These are phyloP conservation scores for Rhizopus sp. DNA, from an alignment of 371 early-diverging fungal species.

Conservation along the genomic window DNA sequence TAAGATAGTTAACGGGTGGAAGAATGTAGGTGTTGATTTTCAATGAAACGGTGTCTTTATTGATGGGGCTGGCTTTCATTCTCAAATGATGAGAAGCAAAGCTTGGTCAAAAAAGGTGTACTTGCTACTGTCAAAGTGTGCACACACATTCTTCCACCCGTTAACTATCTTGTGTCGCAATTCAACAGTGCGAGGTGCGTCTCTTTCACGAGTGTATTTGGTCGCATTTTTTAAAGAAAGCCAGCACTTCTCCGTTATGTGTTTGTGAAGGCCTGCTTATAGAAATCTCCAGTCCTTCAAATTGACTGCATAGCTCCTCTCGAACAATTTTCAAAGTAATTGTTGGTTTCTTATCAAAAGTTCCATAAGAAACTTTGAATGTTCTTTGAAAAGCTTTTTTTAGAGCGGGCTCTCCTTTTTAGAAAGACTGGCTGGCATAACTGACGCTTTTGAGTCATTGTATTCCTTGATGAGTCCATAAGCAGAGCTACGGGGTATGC, in stretches of 20 bases:
- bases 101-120: too few species aligned
- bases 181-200: slow-evolving; percentile 5
- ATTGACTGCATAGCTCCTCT: slow-evolving; percentile 4
- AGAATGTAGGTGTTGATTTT: too few species aligned
- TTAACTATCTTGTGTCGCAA: slow-evolving; percentile 2
- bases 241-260: slow-evolving; percentile 14
- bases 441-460: slow-evolving; percentile 13
- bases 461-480: slow-evolving; percentile 10
- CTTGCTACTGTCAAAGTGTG: too few species aligned
- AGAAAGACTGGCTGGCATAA: slow-evolving; percentile 6
- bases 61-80: too few species aligned
- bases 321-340: slow-evolving; percentile 14
- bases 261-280: slow-evolving; percentile 11
- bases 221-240: slow-evolving; percentile 15
- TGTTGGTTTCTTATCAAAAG: too few species aligned
- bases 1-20: too few species aligned
- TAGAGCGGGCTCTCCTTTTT: not conserved
- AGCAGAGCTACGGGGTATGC: slow-evolving; percentile 15
- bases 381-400: slow-evolving; percentile 13
- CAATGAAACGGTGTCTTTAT: too few species aligned
- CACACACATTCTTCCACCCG: slow-evolving; percentile 3
- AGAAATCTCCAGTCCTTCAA: slow-evolving; percentile 6
- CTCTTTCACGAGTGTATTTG: slow-evolving; percentile 12
- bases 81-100: too few species aligned
- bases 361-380: slow-evolving; percentile 14